Evolutionary conservation across 1,284 basidiomycete species (phyloP).

Genomic region (Microbotryum scabiosae): DNA sequence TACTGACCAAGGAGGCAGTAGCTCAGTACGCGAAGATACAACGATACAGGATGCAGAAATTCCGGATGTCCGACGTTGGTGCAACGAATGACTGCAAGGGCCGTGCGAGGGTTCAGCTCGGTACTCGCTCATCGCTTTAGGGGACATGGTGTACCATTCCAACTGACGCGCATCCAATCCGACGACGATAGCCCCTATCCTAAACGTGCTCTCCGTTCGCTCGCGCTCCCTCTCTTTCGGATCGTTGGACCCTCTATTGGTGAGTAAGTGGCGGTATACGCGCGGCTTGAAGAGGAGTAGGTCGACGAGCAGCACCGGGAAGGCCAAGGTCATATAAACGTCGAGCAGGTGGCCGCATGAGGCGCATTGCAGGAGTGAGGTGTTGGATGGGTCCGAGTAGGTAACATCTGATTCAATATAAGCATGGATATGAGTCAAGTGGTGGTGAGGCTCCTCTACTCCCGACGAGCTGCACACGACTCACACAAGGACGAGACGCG

Average conservation of each 20-base stretch:
- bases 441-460: too few relatives aligned
- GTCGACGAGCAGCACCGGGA: conserved; percentile 16
- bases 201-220: background rate
- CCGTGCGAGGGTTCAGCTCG: background rate
- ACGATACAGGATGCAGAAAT: background rate
- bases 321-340: conserved; percentile 6
- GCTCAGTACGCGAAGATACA: conserved; percentile 1
- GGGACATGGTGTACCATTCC: background rate
- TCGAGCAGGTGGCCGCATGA: conserved; percentile 7
- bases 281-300: conserved; percentile 16
- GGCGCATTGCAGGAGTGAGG: conserved; percentile 18
- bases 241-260: conserved; percentile 7
- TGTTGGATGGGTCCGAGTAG: conserved; percentile 20
- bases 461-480: too few relatives aligned
- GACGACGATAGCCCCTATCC: conserved; percentile 6
- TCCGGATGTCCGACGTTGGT: background rate
- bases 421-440: too few relatives aligned
- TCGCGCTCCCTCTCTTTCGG: background rate
- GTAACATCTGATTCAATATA: conserved; percentile 3
- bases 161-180: conserved; percentile 14
- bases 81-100: conserved; percentile 16
- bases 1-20: conserved; percentile 16
- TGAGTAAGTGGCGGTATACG: conserved; percentile 22
- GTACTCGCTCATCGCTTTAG: background rate
- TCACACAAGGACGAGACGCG: too few relatives aligned